phyloP scores from a whole-genome alignment of 78 protist species.

The Parvularia atlantis region DNA sequence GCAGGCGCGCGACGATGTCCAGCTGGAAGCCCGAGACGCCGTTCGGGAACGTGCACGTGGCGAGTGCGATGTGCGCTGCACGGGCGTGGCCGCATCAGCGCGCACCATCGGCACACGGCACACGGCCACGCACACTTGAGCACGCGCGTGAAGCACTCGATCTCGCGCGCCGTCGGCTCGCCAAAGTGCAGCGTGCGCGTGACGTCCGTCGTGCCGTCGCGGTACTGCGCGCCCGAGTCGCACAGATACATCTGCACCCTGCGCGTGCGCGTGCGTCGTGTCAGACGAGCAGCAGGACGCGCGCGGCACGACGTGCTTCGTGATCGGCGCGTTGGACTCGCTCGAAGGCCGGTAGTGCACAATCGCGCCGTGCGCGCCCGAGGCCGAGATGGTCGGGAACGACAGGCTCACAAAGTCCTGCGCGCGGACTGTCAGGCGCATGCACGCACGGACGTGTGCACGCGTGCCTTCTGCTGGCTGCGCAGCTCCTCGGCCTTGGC shows the following conservation, averaged over 20 bases:
- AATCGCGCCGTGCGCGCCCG: slow-evolving; percentile 79
- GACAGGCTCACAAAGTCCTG: slow-evolving; percentile 24
- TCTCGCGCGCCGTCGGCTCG: slow-evolving; percentile 29
- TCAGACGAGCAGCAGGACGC: too few species aligned
- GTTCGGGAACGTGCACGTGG: slow-evolving; percentile 57
- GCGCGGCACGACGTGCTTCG: too few species aligned
- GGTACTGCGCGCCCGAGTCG: slow-evolving; percentile 62
- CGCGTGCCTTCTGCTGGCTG: too few species aligned
- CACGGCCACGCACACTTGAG: slow-evolving; percentile 31
- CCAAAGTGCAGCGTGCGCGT: slow-evolving; percentile 85
- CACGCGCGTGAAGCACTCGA: slow-evolving; percentile 66
- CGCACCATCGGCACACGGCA: too few species aligned
- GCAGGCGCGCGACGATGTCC: slow-evolving; percentile 53
- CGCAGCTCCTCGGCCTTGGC: too few species aligned
- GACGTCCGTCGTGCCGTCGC: slow-evolving; percentile 90
- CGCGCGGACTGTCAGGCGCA: neutral
- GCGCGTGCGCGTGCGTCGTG: too few species aligned
- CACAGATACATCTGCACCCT: slow-evolving; percentile 37
- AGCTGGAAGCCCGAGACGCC: slow-evolving; percentile 45
- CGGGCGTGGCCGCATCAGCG: too few species aligned
- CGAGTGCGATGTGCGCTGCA: slow-evolving; percentile 69
- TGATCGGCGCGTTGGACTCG: slow-evolving; percentile 21
- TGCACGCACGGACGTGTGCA: too few species aligned
- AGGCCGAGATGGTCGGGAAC: slow-evolving; percentile 60
- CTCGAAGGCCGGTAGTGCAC: slow-evolving; percentile 68